Evolutionary conservation across 805 yeast species (phyloP).

Genomic region (Komagataella pseudopastoris): DNA sequence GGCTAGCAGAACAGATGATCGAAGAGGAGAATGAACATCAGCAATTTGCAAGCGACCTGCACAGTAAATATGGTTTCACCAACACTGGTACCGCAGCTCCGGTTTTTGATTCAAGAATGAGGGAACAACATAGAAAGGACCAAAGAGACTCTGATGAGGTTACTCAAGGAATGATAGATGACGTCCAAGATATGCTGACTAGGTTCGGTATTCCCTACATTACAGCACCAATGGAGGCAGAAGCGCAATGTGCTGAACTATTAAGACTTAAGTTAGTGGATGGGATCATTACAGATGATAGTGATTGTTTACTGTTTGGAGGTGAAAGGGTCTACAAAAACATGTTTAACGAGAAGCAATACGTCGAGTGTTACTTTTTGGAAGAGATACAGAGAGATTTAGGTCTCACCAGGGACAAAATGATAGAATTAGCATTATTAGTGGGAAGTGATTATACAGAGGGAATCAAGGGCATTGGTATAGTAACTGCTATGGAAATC

Average conservation of each 20-base stretch:
- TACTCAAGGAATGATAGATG: conserved; percentile 70
- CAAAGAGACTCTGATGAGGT: conserved; percentile 88
- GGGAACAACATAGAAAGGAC: conserved; percentile 47
- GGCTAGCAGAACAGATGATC: conserved; percentile 43
- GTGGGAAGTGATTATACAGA: conserved; percentile 93
- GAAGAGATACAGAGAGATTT: conserved; percentile 45
- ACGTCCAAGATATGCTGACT: conserved; percentile 78
- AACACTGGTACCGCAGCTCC: conserved; percentile 14
- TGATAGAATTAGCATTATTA: conserved; percentile 73
- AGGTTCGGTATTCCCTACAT: conserved; percentile 90
- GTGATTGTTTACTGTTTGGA: conserved; percentile 92
- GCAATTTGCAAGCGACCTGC: conserved; percentile 34
- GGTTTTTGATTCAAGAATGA: conserved; percentile 3
- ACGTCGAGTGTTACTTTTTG: conserved; percentile 70
- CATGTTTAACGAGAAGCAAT: conserved; percentile 87
- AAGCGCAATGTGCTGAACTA: conserved; percentile 91
- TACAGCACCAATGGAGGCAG: conserved; percentile 98
- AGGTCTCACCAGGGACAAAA: conserved; percentile 46
- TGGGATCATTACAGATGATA: conserved; percentile 94
- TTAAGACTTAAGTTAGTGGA: conserved; percentile 63
- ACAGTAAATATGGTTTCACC: conserved; percentile 5
- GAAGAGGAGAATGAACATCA: conserved; percentile 67
- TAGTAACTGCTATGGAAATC: conserved; percentile 83
- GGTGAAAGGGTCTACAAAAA: conserved; percentile 76
- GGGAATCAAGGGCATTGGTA: conserved; percentile 89